A percentile compares a stretch with the other conserved stretches of the same genome.
These are phyloP conservation scores for Geoglossum cookeanum DNA, from an alignment of 2,329 filamentous ascomycete genomes.

Conservation along the genomic window DNA sequence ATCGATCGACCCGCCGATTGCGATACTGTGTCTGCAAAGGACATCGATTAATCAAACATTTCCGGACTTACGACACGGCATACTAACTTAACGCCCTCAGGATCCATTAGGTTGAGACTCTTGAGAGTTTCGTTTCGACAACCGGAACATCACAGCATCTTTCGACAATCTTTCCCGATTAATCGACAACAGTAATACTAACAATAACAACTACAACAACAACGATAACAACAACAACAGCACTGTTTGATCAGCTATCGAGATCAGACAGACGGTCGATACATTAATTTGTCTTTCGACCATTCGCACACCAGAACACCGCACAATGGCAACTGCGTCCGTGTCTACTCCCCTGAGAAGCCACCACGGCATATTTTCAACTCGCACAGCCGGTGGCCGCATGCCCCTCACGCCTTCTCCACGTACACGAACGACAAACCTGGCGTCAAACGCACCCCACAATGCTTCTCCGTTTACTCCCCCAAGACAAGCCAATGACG, in stretches of 20 bases:
- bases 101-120: conserved; percentile 22
- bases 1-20: conserved; percentile 20
- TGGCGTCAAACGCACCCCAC: conserved; percentile 25
- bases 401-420: conserved; percentile 91
- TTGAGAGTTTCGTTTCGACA: conserved; percentile 17
- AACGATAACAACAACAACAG: conserved; percentile 8
- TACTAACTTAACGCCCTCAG: conserved; percentile 18
- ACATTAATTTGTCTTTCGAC: conserved; percentile 31
- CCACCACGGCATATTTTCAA: conserved; percentile 80
- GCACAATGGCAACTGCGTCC: conserved; percentile 60
- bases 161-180: conserved; percentile 16
- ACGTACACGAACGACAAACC: conserved; percentile 35
- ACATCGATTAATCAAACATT: conserved; percentile 18
- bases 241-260: not conserved
- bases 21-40: conserved; percentile 13
- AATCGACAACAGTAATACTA: conserved; percentile 17
- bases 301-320: conserved; percentile 14
- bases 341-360: conserved; percentile 89
- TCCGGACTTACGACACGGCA: conserved; percentile 13
- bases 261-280: conserved; percentile 20
- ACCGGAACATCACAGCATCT: conserved; percentile 14
- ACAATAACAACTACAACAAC: conserved; percentile 11
- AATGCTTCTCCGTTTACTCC: conserved; percentile 65
- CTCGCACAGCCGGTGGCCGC: conserved; percentile 81
- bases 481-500: conserved; percentile 35